Conservation (phyloP, 2,329 filamentous ascomycete genomes). For the Aureobasidium uvarum region DNA sequence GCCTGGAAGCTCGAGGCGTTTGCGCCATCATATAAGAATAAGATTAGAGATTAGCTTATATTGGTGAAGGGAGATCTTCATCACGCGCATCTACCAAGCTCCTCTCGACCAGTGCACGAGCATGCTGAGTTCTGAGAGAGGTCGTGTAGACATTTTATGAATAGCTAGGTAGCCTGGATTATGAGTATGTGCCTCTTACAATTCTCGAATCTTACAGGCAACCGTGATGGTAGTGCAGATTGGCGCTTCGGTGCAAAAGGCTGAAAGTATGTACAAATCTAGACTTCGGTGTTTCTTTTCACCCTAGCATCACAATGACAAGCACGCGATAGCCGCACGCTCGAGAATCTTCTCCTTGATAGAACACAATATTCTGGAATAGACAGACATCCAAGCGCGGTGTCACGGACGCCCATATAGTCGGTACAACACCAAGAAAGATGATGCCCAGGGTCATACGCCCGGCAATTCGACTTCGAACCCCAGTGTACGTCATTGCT, state of each 20-base stretch:
- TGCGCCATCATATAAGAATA: conserved; percentile 14
- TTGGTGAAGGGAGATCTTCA: conserved; percentile 14
- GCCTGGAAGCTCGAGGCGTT: background rate
- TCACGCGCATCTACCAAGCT: conserved; percentile 7
- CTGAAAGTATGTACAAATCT: background rate
- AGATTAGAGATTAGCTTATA: conserved; percentile 21
- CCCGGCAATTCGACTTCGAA: background rate
- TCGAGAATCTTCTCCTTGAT: too few species aligned
- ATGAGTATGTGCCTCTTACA: background rate
- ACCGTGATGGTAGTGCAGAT: background rate
- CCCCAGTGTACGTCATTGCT: background rate
- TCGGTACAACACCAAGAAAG: too few species aligned
- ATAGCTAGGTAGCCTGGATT: background rate
- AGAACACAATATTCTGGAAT: background rate
- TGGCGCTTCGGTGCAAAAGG: background rate
- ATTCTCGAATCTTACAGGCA: too few species aligned
- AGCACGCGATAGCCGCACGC: background rate
- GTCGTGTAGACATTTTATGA: background rate
- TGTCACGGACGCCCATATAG: background rate
- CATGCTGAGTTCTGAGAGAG: background rate
- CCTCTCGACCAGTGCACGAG: background rate
- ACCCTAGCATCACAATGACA: background rate
- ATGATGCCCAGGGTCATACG: background rate
- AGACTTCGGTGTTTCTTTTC: background rate
- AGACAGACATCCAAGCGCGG: background rate